Evolutionary conservation across 768 basidiomycete genomes (phyloP).

Genomic region (Aureoboletus auriporus): DNA sequence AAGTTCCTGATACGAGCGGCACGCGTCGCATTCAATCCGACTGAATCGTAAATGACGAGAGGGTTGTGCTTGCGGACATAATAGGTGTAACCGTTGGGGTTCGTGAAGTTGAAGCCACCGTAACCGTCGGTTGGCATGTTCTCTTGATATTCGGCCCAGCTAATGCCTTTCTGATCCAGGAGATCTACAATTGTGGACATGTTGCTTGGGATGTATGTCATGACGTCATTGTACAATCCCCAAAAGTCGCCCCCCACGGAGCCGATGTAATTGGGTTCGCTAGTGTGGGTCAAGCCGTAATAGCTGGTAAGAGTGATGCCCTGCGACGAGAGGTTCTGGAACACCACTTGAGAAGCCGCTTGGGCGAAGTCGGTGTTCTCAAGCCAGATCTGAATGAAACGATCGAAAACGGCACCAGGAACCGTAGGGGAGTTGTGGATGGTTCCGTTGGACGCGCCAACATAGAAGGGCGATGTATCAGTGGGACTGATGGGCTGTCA

Average conservation of each 20-base stretch:
- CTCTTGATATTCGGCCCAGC: slow-evolving; percentile 61
- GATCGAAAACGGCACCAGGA: slow-evolving; percentile 39
- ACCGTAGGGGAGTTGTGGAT: slow-evolving; percentile 35
- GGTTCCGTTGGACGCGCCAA: slow-evolving; percentile 39
- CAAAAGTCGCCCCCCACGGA: slow-evolving; percentile 50
- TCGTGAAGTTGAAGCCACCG: slow-evolving; percentile 34
- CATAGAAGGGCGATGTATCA: slow-evolving; percentile 34
- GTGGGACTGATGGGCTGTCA: slow-evolving; percentile 13
- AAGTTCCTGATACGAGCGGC: slow-evolving; percentile 49
- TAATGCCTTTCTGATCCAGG: slow-evolving; percentile 51
- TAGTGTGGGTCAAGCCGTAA: slow-evolving; percentile 50
- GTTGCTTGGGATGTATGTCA: slow-evolving; percentile 35
- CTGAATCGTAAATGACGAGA: slow-evolving; percentile 46
- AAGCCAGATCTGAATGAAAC: slow-evolving; percentile 51
- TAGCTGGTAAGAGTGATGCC: slow-evolving; percentile 47
- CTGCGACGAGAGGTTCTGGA: slow-evolving; percentile 40
- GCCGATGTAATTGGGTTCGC: slow-evolving; percentile 56
- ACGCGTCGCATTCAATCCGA: slow-evolving; percentile 40
- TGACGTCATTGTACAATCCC: slow-evolving; percentile 44
- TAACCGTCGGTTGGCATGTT: slow-evolving; percentile 50
- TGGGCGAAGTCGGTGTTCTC: slow-evolving; percentile 52
- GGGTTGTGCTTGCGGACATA: slow-evolving; percentile 56
- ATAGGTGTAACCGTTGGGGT: slow-evolving; percentile 36
- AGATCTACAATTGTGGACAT: slow-evolving; percentile 58
- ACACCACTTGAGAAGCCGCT: slow-evolving; percentile 24